A percentile compares a stretch with the other conserved stretches of the same genome.
These are phyloP conservation scores for Skeletonema marinoi DNA, from an alignment of 108 stramenopile genomes.

Conservation along the genomic window DNA sequence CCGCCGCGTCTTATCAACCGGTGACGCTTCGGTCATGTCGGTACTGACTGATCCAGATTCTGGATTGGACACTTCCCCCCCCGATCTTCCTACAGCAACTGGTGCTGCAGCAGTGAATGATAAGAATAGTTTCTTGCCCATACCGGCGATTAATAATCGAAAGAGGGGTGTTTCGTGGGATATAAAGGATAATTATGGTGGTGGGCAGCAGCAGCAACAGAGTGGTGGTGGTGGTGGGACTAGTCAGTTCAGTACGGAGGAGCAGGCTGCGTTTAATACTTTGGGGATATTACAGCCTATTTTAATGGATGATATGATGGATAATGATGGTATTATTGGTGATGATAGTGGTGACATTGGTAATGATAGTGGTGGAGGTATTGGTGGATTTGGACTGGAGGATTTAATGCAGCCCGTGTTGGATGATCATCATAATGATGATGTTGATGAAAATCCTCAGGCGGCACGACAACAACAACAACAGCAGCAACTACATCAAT, in stretches of 20 bases:
- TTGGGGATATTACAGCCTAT: conserved; percentile 40
- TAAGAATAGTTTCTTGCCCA: too few relatives aligned
- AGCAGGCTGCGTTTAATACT: conserved; percentile 26
- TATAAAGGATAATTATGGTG: neutral
- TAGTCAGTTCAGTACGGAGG: conserved; percentile 13
- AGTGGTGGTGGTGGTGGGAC: neutral
- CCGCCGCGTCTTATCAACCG: conserved; percentile 33
- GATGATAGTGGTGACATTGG: neutral
- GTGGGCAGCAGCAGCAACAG: neutral
- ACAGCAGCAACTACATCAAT: neutral
- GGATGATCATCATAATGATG: neutral
- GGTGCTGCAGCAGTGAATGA: neutral
- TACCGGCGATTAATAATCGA: neutral
- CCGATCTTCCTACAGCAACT: neutral
- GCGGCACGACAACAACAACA: neutral
- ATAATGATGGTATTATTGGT: neutral
- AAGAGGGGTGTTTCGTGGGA: conserved; percentile 42
- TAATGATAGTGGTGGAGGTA: neutral
- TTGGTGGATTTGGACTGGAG: neutral
- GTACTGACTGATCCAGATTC: conserved; percentile 48
- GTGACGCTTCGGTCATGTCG: conserved; percentile 30
- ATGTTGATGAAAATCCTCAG: neutral
- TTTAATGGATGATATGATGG: neutral
- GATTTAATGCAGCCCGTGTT: conserved; percentile 19
- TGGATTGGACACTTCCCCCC: conserved; percentile 2